phyloP scores from a whole-genome alignment of 176 grass and related monocot genomes.

The Pharus latifolius region DNA sequence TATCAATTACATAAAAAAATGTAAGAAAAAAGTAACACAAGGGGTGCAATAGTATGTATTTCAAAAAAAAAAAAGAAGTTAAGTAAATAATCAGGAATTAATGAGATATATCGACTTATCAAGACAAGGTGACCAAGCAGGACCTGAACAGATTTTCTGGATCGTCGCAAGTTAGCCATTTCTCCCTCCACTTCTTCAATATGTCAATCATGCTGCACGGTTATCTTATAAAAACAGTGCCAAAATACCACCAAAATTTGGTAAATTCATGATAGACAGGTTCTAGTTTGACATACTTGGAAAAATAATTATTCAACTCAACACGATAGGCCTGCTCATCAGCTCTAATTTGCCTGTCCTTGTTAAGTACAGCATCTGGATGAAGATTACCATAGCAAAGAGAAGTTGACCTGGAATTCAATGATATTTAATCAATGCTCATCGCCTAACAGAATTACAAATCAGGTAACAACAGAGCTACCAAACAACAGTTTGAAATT shows the following conservation, averaged over 20 bases:
- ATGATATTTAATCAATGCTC: not conserved
- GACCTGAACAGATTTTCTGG: conserved; percentile 44
- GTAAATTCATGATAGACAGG: not conserved
- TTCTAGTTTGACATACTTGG: conserved; percentile 22
- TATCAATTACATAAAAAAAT: no score
- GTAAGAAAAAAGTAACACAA: no score
- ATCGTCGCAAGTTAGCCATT: conserved; percentile 42
- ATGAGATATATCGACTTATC: not conserved
- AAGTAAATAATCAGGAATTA: not conserved
- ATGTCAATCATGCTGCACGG: conserved; percentile 36
- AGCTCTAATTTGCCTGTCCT: conserved; percentile 25
- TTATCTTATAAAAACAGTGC: not conserved
- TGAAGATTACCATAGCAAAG: conserved; percentile 50
- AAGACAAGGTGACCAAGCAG: not conserved
- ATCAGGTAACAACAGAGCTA: not conserved
- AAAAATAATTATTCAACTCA: conserved; percentile 42
- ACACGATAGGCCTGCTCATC: conserved; percentile 28
- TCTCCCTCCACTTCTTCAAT: conserved; percentile 49
- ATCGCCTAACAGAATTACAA: not conserved
- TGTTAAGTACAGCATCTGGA: conserved; percentile 28
- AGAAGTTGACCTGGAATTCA: conserved; percentile 34
- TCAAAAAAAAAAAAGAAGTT: not conserved
- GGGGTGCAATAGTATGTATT: not conserved
- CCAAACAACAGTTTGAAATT: not conserved
- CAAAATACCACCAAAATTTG: not conserved